Percentiles rank a stretch among this genome's conserved stretches.
phyloP scores from a whole-genome alignment of 495 filamentous ascomycete genomes.

The Aspergillus sparsus region DNA sequence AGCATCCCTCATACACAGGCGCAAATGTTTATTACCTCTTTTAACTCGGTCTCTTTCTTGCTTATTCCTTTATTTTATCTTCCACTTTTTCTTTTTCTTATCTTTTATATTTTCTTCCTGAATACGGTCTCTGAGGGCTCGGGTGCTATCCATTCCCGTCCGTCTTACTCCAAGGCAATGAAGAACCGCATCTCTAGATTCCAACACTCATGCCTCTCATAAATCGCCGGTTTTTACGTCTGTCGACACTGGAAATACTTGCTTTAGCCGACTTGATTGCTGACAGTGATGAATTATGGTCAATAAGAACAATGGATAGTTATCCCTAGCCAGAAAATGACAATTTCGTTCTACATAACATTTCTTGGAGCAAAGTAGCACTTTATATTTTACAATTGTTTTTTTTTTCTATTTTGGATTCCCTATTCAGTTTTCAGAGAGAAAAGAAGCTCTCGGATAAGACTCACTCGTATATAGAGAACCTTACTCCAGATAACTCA shows the following conservation, averaged over 20 bases:
- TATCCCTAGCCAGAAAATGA: conserved; percentile 20
- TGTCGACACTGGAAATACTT: too few species aligned
- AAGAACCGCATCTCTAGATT: background rate
- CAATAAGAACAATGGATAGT: conserved; percentile 14
- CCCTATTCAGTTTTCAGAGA: too few species aligned
- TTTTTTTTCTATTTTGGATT: too few species aligned
- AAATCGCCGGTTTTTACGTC: background rate
- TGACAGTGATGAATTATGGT: background rate
- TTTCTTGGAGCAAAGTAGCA: too few species aligned
- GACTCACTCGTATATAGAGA: too few species aligned
- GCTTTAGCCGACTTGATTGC: too few species aligned
- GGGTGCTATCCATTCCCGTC: conserved; percentile 1
- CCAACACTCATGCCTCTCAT: background rate
- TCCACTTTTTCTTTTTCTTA: conserved; percentile 1
- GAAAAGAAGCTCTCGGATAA: too few species aligned
- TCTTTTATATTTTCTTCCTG: conserved; percentile 8
- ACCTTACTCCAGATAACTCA: too few species aligned
- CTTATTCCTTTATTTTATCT: conserved; percentile 6
- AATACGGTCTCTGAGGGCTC: background rate
- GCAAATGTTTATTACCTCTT: conserved; percentile 38
- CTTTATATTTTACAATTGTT: too few species aligned
- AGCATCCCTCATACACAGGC: conserved; percentile 52
- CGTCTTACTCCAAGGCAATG: background rate
- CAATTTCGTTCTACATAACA: background rate
- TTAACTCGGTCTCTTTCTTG: conserved; percentile 33